Conservation (phyloP, 1,284 basidiomycete species). For the Ceratobasidium sp. region DNA sequence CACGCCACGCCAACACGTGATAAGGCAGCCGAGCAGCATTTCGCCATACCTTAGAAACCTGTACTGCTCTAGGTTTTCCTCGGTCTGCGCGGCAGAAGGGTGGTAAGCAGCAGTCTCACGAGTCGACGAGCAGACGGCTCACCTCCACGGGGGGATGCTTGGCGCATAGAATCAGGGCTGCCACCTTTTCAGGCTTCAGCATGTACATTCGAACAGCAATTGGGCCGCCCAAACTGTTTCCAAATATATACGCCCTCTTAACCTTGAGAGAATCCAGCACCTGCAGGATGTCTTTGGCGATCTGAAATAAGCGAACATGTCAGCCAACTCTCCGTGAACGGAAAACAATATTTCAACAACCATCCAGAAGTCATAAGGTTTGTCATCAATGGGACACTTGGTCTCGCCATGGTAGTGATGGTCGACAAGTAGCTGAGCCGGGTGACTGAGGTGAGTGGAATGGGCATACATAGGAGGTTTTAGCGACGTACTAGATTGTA, state of each 20-base stretch:
- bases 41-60: constrained; percentile 40
- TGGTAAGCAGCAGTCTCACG: not conserved
- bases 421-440: constrained; percentile 42
- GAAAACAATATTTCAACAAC: constrained; percentile 14
- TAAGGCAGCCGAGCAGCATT: not conserved
- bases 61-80: constrained; percentile 46
- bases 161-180: constrained; percentile 43
- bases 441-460: not conserved
- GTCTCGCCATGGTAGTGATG: constrained; percentile 47
- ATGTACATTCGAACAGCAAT: constrained; percentile 42
- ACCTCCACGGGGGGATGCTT: constrained; percentile 45
- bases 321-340: not conserved
- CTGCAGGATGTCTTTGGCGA: constrained; percentile 44
- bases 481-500: constrained; percentile 43
- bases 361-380: constrained; percentile 45
- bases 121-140: not conserved
- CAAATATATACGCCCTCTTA: constrained; percentile 45
- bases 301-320: constrained; percentile 7
- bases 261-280: constrained; percentile 44
- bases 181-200: constrained; percentile 39
- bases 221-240: constrained; percentile 39
- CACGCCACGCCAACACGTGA: not conserved
- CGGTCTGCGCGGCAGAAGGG: constrained; percentile 29
- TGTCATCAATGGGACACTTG: constrained; percentile 42
- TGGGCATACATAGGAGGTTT: not conserved